Conservation (phyloP, 2,329 filamentous ascomycete species). For the Botryotinia narcissicola region DNA sequence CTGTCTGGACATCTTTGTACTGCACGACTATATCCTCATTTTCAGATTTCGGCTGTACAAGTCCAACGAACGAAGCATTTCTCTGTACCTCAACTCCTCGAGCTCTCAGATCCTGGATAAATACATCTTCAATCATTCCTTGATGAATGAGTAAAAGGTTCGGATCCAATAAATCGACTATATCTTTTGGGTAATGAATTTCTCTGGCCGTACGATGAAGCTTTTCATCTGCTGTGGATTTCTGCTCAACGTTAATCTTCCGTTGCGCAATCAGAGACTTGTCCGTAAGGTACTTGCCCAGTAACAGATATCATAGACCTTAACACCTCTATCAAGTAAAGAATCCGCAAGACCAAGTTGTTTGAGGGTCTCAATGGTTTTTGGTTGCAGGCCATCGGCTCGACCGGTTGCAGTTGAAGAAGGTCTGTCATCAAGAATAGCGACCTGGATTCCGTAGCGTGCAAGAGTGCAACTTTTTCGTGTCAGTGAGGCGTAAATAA, state of each 20-base stretch:
- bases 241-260: conserved; percentile 43
- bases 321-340: conserved; percentile 55
- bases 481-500: conserved; percentile 39
- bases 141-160: conserved; percentile 52
- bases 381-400: conserved; percentile 61
- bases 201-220: conserved; percentile 40
- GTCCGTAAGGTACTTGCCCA: conserved; percentile 48
- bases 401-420: conserved; percentile 61
- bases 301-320: conserved; percentile 57
- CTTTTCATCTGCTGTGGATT: conserved; percentile 24
- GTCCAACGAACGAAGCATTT: conserved; percentile 44
- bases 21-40: conserved; percentile 39
- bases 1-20: conserved; percentile 53
- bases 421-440: conserved; percentile 65
- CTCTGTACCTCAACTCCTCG: conserved; percentile 48
- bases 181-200: conserved; percentile 34
- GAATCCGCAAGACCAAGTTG: conserved; percentile 55
- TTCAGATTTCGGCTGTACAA: conserved; percentile 34
- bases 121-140: conserved; percentile 47
- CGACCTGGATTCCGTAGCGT: conserved; percentile 63
- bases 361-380: conserved; percentile 62
- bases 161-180: conserved; percentile 34
- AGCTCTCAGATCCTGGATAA: conserved; percentile 53
- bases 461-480: conserved; percentile 47
- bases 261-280: neutral